Base-by-base conservation (phyloP, 495 filamentous ascomycete species). In the Penicillium riverlandense region DNA sequence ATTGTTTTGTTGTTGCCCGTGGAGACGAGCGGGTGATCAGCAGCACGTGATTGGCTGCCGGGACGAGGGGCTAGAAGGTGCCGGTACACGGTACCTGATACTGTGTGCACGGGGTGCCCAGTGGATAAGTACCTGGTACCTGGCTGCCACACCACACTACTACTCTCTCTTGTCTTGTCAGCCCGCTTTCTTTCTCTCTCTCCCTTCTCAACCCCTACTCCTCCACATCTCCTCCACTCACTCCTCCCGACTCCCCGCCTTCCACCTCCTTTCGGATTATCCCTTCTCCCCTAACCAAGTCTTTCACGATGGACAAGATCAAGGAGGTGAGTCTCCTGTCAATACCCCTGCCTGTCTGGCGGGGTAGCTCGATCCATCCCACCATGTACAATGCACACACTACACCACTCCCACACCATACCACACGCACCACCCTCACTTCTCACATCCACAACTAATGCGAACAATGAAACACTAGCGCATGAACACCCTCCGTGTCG, bases 401-500 rank as follows among this genome's bases (percentile, higher is more conserved):
- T 53, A 44, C 39, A 43, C 37, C 46, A 22, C 4, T 4, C 22
- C 22, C 22, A 22, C 22, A 22, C 22, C 22, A 22, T 22, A 22
- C 22, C 22, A 22, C 22, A 22, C 22, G 22, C 22, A 22, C 38
- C 46, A 47, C 40, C 51, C 52, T 44, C 44, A 43, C 35, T 35
- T 45, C 29, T 3, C 29, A 30, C 4, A 22, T 22, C 22, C 22
- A 22, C 22, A 22, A 22, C 22, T 22, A 22, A 22, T 34, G n/a
- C 36, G 31, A 10, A 37, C 40, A 50, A 49, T 34, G 14, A 34
- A 44, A 3, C 2, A 4, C 29, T 62, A 98, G 92, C 89, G 87
- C 84, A 89, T 98, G 86, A 83, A 79, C 73, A 71, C 79, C 61
- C 87, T 98, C 74, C 92, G 92, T 63, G 60, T 88, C 58, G 89